Base-by-base conservation (phyloP, 805 yeast species). In the Wickerhamiella brachini region DNA sequence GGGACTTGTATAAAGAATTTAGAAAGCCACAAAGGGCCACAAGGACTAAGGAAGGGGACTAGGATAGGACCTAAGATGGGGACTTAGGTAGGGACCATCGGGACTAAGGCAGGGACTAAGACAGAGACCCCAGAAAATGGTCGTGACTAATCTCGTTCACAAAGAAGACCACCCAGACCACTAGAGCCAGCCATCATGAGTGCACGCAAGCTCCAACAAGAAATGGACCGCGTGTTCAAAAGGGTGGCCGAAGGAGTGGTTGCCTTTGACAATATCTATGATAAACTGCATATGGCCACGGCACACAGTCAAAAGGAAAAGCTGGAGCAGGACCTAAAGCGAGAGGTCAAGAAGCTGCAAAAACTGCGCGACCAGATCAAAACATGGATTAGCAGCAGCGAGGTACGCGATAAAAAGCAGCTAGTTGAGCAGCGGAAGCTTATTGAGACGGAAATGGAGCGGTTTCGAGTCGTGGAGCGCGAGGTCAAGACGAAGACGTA, bases 361-460 rank as follows among this genome's bases (percentile, higher is more conserved):
- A 79, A 95, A 65, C 80, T 83, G 59, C 77, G 97, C 64, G 98
- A 90, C 67, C 97, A 88, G 70, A 85, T 90, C 60, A 90, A 90
- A 69, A 84, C 85, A 52, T 90, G 98, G 98, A 70, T 88, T 64
- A 79, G 90, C 44, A 89, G 90, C 58, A 85, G 82, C 59, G 95
- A 89, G 56, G 88, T 89, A 46, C 88, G 94, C 65, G 95, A 90
- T 60, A 93, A 87, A 64, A 85, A 83, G 60, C 76, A 80, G 48
- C 71, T 86, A 56, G 72, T 82, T 52, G 97, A 90, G 60, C 84
- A 88, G 62, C 73, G 93, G 55, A 71, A 75, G 59, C 63, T 78
- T 49, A 84, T 84, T 57, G 76, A 69, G 56, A 62, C 66, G 53
- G 74, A 93, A 54, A 90, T 90, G 98, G 98, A 90, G 67, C 78